Evolutionary conservation across 23 red algal genomes (phyloP).

Genomic region (Agarophyton chilense): DNA sequence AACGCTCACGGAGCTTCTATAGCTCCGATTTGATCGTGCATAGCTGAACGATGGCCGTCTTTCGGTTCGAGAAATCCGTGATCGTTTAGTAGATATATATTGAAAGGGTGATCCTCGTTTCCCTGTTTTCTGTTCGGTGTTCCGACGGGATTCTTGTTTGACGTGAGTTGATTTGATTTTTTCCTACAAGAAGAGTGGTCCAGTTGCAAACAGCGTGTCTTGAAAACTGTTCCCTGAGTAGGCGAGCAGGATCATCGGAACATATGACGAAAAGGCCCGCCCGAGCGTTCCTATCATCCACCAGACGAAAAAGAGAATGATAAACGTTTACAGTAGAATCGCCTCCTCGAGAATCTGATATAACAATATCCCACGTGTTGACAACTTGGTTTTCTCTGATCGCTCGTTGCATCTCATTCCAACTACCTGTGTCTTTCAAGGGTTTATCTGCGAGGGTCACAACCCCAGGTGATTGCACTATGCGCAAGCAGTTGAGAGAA

Average conservation of each 20-base stretch:
- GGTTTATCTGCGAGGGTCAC: background rate
- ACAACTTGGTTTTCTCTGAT: slow-evolving; percentile 6
- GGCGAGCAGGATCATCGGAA: no score
- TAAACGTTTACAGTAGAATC: no score
- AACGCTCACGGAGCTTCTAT: no score
- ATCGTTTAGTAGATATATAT: background rate
- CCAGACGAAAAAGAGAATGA: slow-evolving; percentile 26
- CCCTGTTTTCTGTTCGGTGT: background rate
- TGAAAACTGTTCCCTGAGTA: no score
- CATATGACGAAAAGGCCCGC: background rate
- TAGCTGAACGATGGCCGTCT: no score
- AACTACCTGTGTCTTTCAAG: background rate
- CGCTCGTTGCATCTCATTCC: background rate
- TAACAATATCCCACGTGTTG: slow-evolving; percentile 34
- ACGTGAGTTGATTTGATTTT: background rate
- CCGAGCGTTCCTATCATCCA: background rate
- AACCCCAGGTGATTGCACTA: no score
- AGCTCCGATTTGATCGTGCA: no score
- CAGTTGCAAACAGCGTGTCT: no score
- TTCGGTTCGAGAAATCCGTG: background rate
- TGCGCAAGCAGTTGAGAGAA: no score
- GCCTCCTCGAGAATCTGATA: no score
- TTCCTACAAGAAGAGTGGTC: no score
- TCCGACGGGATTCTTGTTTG: background rate
- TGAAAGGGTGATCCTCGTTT: background rate